Percentiles rank a stretch among this genome's conserved stretches.
These are phyloP conservation scores for Hemisphaericaspora nanyangensis DNA, from an alignment of 805 yeast genomes.

Conservation along the genomic window DNA sequence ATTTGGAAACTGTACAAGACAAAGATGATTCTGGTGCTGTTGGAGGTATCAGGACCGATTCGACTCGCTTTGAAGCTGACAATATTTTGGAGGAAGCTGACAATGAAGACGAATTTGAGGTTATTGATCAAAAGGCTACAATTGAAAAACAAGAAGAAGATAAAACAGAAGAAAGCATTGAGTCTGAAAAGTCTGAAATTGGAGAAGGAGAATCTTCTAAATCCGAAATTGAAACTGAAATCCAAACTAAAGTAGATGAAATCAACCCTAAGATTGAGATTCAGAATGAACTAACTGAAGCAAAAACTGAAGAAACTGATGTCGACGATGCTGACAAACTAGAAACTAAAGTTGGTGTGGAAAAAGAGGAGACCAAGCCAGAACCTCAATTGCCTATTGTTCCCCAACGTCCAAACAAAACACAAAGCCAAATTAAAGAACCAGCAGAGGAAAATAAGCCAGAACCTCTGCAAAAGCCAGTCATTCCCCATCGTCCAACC, in stretches of 20 bases:
- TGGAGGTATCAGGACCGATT: not conserved
- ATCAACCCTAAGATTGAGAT: too few relatives aligned
- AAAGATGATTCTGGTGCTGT: constrained; percentile 11
- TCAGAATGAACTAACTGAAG: too few relatives aligned
- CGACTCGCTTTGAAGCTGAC: not conserved
- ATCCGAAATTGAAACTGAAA: not conserved
- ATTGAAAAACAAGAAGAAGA: not conserved
- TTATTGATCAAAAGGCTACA: not conserved
- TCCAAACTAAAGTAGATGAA: not conserved
- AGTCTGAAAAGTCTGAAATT: not conserved
- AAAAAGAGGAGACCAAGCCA: not conserved
- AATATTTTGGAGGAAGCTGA: not conserved
- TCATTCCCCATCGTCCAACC: constrained; percentile 2
- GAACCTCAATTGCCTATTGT: not conserved
- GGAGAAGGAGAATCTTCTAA: too few relatives aligned
- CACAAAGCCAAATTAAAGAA: too few relatives aligned
- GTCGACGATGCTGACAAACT: not conserved
- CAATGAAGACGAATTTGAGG: constrained; percentile 1
- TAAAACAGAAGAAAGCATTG: not conserved
- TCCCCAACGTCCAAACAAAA: not conserved
- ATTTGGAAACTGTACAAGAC: constrained; percentile 28
- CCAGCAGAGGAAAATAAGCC: not conserved
- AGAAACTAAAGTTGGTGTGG: not conserved
- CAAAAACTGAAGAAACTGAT: not conserved
- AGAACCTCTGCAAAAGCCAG: not conserved